A percentile compares a stretch with the other conserved stretches of the same genome.
Conservation (phyloP, 2,329 filamentous ascomycete species). For the Cladosporium sp. region DNA sequence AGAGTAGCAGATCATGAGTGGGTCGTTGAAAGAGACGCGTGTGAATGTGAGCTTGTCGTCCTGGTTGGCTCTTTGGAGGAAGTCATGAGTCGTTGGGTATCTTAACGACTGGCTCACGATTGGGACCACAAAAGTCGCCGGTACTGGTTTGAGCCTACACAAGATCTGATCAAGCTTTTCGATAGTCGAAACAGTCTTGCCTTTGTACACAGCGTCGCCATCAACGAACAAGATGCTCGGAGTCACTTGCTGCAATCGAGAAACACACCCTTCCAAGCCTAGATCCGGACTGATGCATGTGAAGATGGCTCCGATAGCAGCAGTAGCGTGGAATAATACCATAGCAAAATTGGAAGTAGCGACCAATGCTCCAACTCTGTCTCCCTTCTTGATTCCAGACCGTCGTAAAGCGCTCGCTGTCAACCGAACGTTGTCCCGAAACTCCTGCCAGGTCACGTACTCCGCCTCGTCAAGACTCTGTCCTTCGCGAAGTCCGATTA, state of each 20-base stretch:
- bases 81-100: slow-evolving; percentile 34
- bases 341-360: slow-evolving; percentile 46
- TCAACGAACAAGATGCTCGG: slow-evolving; percentile 45
- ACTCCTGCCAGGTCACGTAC: slow-evolving; percentile 42
- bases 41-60: slow-evolving; percentile 40
- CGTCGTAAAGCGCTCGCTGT: slow-evolving; percentile 41
- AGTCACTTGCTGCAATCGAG: slow-evolving; percentile 42
- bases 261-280: slow-evolving; percentile 40
- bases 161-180: slow-evolving; percentile 38
- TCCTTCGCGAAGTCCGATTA: slow-evolving; percentile 44
- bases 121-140: slow-evolving; percentile 33
- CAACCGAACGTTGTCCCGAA: slow-evolving; percentile 42
- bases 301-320: slow-evolving; percentile 47
- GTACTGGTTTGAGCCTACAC: slow-evolving; percentile 31
- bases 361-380: slow-evolving; percentile 44
- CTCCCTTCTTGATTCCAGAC: slow-evolving; percentile 40
- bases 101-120: slow-evolving; percentile 24
- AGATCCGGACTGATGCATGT: slow-evolving; percentile 48
- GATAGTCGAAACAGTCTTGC: slow-evolving; percentile 36
- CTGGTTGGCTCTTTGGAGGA: slow-evolving; percentile 35
- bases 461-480: slow-evolving; percentile 38
- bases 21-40: slow-evolving; percentile 43
- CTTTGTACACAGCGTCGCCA: slow-evolving; percentile 43
- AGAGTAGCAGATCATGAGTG: slow-evolving; percentile 47
- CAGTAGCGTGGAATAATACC: slow-evolving; percentile 44